Conservation (phyloP, 257 asterid genomes). For the Linderniella brevidens region DNA sequence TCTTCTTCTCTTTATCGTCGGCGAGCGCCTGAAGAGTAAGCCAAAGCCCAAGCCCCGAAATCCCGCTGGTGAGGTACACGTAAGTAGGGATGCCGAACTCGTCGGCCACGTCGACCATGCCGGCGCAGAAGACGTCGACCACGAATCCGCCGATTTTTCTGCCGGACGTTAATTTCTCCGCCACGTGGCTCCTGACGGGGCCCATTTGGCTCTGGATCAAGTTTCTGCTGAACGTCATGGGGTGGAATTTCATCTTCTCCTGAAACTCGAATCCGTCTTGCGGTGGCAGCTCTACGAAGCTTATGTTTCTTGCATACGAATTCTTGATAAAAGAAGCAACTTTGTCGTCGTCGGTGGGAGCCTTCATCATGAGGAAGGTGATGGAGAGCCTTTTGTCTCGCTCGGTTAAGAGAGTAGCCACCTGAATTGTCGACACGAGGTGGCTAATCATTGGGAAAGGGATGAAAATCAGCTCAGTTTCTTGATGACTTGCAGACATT, state of each 20-base stretch:
- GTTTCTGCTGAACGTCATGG: neutral
- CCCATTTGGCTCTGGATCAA: slow-evolving; percentile 15
- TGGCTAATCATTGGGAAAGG: slow-evolving; percentile 31
- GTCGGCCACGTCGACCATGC: slow-evolving; percentile 30
- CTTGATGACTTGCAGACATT: no score
- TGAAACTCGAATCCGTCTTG: neutral
- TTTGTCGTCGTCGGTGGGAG: slow-evolving; percentile 9
- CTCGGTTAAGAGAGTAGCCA: slow-evolving; percentile 19
- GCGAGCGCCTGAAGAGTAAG: slow-evolving; percentile 13
- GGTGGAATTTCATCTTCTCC: neutral
- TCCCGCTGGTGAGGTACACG: slow-evolving; percentile 22
- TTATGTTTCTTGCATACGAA: slow-evolving; percentile 7
- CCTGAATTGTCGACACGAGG: slow-evolving; percentile 14
- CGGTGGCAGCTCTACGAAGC: slow-evolving; percentile 10
- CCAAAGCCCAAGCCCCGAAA: slow-evolving; percentile 20
- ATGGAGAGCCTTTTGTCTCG: slow-evolving; percentile 19
- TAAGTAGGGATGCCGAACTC: slow-evolving; percentile 30
- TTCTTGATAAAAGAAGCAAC: slow-evolving; percentile 12
- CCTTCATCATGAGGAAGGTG: slow-evolving; percentile 20
- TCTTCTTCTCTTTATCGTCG: slow-evolving; percentile 8
- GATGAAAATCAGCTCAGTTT: slow-evolving; percentile 13
- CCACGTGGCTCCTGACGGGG: slow-evolving; percentile 9
- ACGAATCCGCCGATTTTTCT: slow-evolving; percentile 18
- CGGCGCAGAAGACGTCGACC: slow-evolving; percentile 2
- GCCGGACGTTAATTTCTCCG: neutral